Percentiles rank a stretch among this genome's conserved stretches.
Conservation (phyloP, 106 monocot species). For the Allium fistulosum region DNA sequence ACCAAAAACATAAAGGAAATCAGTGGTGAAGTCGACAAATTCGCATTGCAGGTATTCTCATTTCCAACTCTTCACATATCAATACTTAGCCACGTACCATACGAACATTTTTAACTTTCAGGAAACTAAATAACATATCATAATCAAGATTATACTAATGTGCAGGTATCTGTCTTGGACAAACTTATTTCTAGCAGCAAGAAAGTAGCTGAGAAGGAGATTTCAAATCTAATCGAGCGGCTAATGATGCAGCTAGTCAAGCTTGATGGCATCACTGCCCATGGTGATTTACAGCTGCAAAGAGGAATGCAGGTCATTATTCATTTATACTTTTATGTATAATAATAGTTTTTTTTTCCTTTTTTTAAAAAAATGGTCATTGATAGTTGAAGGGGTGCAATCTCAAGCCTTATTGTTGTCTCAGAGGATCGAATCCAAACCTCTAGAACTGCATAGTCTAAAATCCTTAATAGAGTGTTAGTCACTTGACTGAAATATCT, state of each 20-base stretch:
- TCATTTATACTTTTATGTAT: background rate
- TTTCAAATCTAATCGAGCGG: conserved; percentile 45
- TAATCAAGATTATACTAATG: no score
- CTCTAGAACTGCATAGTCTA: no score
- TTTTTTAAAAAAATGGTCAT: no score
- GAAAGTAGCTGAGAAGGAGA: conserved; percentile 55
- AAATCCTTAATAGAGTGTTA: no score
- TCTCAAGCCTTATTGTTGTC: conserved; percentile 5
- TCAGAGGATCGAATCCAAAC: no score
- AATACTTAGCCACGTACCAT: no score
- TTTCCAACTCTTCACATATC: background rate
- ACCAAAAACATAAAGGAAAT: conserved; percentile 20
- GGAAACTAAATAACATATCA: no score
- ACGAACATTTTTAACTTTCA: no score
- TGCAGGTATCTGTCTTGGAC: conserved; percentile 55
- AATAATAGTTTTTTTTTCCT: no score
- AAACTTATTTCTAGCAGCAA: conserved; percentile 36
- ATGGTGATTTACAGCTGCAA: conserved; percentile 40
- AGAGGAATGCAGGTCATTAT: conserved; percentile 24
- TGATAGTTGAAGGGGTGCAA: no score
- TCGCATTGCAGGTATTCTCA: conserved; percentile 26
- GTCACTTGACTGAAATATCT: no score
- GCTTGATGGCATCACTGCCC: conserved; percentile 48
- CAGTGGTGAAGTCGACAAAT: conserved; percentile 34
- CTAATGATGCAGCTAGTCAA: conserved; percentile 58